These are phyloP conservation scores for Aspergillus nomiae DNA, from an alignment of 2,329 filamentous ascomycete genomes.

Conservation along the genomic window DNA sequence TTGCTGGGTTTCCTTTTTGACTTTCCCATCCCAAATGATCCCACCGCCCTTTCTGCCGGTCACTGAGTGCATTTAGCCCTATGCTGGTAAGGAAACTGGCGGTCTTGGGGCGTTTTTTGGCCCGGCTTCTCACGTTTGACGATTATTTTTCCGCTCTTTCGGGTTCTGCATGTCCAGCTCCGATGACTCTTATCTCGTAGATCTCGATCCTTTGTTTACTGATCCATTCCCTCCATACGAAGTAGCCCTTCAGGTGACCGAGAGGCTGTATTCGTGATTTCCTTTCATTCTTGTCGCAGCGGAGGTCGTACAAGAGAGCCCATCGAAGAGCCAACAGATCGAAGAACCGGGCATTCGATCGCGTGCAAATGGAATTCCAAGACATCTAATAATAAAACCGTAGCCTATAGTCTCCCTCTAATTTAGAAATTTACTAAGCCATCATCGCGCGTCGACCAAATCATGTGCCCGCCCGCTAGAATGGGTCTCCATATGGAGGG, in stretches of 20 bases:
- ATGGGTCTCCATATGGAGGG: background rate
- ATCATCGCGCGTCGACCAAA: background rate
- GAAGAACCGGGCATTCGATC: background rate
- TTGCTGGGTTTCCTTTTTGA: background rate
- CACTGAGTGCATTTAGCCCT: constrained; percentile 5
- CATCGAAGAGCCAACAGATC: background rate
- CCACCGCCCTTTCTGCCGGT: constrained; percentile 12
- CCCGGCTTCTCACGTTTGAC: background rate
- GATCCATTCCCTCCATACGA: background rate
- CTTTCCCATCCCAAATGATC: background rate
- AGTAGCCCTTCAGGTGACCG: background rate
- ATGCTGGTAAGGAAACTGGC: constrained; percentile 2
- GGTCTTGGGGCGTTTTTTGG: constrained; percentile 4
- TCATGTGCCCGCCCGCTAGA: background rate
- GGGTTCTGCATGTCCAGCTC: background rate
- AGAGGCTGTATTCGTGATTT: background rate
- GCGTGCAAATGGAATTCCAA: too few species aligned
- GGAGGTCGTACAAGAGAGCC: background rate
- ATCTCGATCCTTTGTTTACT: background rate
- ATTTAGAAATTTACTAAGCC: background rate
- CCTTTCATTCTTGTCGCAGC: background rate
- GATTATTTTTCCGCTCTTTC: background rate
- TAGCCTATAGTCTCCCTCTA: background rate
- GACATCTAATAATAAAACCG: background rate
- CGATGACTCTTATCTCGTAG: constrained; percentile 1